Base-by-base conservation (phyloP, 345 rosid genomes). In the Excoecaria cochinchinensis region DNA sequence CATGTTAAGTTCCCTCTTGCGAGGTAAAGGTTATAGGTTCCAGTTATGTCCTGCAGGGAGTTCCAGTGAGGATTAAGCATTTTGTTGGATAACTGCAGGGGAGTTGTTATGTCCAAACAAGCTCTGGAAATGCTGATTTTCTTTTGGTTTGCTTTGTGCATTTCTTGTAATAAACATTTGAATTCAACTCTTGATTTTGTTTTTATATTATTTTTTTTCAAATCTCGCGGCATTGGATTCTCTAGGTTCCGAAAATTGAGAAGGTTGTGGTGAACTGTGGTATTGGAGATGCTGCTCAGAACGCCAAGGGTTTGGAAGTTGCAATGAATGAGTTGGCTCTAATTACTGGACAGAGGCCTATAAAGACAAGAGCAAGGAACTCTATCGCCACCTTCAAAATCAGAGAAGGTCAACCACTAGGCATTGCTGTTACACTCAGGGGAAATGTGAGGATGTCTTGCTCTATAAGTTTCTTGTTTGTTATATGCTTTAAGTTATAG, bases 201-300 rank as follows among this genome's bases (percentile, higher is more conserved):
- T 22, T n/a, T 11, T 39, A 31, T 31, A 0, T 15, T 31, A 0
- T 15, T 6, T n/a, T 0, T 53, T 24, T 5, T n/a, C 42, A n/a
- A 25, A 46, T 21, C 73, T 72, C 48, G 14, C 69, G 53, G 21
- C 15, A 47, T 40, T 69, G 69, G 57, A 10, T 57, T 56, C 47
- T 21, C 38, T 74, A 91, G 98, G 96, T 91, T 77, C 99, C 99
- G 0, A 92, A 92, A 84, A 55, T 91, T 31, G 87, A 89, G 65
- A 92, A 92, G 88, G 82, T 92, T 75, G 97, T 91, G 69, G 93
- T 95, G 83, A 95, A 92, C 76, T 95, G 98, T 80, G 99, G 99
- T 70, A 92, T 95, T 72, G 97, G 99, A 82, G 98, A 95, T 21
- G 97, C 97, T 53, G 93, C 92, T 0, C 97, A 91, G 78, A 95